phyloP scores from a whole-genome alignment of 164 flowering plant genomes.

The Chloranthus sessilifolius region DNA sequence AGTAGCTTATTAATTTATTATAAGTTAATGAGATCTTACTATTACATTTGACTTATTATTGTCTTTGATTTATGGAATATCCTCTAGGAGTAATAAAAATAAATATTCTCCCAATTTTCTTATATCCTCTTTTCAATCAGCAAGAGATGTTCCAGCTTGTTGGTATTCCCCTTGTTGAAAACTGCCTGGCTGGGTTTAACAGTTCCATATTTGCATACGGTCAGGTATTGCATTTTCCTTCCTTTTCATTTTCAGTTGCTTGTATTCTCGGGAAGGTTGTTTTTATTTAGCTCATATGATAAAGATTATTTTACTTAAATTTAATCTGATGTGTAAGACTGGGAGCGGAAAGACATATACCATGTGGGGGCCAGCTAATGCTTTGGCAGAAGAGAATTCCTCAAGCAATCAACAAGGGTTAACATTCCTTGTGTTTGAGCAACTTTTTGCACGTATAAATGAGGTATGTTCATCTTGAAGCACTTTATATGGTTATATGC shows the following conservation, averaged over 20 bases:
- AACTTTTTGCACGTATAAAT: constrained; percentile 66
- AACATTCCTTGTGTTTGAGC: constrained; percentile 76
- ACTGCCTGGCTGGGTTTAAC: constrained; percentile 87
- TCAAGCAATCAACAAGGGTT: constrained; percentile 59
- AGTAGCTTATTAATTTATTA: no score
- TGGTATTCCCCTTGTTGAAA: constrained; percentile 81
- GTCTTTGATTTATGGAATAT: no score
- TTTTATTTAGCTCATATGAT: no score
- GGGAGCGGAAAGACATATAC: constrained; percentile 95
- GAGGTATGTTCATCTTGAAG: constrained; percentile 71
- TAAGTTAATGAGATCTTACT: no score
- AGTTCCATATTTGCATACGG: constrained; percentile 96
- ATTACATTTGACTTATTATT: no score
- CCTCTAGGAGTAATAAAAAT: no score
- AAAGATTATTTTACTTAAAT: no score
- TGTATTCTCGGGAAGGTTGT: no score
- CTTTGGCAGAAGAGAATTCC: constrained; percentile 50
- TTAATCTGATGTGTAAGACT: constrained; percentile 48
- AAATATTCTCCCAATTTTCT: no score
- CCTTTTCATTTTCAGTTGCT: no score
- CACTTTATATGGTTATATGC: no score
- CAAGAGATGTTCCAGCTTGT: constrained; percentile 72
- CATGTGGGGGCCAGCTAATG: constrained; percentile 91
- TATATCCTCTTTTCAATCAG: constrained; percentile 30
- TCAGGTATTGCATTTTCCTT: no score